A percentile compares a stretch with the other conserved stretches of the same genome.
phyloP scores from a whole-genome alignment of 441 rosid genomes.

The Croton setiger region DNA sequence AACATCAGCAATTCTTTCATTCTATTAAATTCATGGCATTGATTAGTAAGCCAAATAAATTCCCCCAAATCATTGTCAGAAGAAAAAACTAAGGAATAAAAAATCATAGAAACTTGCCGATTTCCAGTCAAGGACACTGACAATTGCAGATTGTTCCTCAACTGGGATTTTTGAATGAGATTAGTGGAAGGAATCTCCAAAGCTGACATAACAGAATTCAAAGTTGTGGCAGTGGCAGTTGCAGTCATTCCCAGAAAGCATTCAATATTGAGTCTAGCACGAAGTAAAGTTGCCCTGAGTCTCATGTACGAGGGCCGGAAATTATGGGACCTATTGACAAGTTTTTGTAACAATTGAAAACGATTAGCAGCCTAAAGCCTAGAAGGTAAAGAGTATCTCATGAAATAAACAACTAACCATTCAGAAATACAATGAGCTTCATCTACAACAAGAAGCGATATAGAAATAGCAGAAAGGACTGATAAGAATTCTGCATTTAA shows the following conservation, averaged over 20 bases:
- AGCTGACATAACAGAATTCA: slow-evolving; percentile 80
- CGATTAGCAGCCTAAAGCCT: not conserved
- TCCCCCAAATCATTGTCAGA: not conserved
- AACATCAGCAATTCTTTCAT: slow-evolving; percentile 73
- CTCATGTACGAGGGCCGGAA: slow-evolving; percentile 96
- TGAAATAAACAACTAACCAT: slow-evolving; percentile 53
- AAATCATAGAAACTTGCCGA: slow-evolving; percentile 56
- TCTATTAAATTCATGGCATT: slow-evolving; percentile 37
- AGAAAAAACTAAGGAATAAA: slow-evolving; percentile 8
- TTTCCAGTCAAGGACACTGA: slow-evolving; percentile 73
- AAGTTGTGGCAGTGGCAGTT: slow-evolving; percentile 73
- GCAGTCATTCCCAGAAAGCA: slow-evolving; percentile 98
- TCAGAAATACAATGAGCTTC: slow-evolving; percentile 98
- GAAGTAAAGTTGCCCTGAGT: slow-evolving; percentile 81
- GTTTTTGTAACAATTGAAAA: slow-evolving; percentile 10
- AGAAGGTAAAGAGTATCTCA: not conserved
- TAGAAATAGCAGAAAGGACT: slow-evolving; percentile 41
- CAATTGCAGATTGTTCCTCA: slow-evolving; percentile 72
- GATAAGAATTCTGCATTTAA: slow-evolving; percentile 74
- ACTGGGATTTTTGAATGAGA: slow-evolving; percentile 62
- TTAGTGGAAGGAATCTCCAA: slow-evolving; percentile 78
- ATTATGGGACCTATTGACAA: slow-evolving; percentile 77
- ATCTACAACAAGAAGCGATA: slow-evolving; percentile 89
- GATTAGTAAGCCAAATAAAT: slow-evolving; percentile 18
- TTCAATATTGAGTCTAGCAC: slow-evolving; percentile 51